phyloP scores from a whole-genome alignment of 768 basidiomycete species.

The Tephrocybe sp. region DNA sequence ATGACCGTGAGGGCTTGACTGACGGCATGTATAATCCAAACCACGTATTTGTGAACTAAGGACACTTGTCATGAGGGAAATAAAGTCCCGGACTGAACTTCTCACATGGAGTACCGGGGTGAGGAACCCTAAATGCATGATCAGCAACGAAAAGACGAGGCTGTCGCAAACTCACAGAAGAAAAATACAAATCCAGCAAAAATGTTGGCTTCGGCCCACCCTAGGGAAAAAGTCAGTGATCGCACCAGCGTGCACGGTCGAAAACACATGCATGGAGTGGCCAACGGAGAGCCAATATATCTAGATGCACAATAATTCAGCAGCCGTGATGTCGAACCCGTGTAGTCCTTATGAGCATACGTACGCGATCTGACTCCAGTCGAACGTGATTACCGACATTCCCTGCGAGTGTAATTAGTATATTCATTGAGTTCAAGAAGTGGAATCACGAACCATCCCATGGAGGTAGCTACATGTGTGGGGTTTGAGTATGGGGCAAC shows the following conservation, averaged over 20 bases:
- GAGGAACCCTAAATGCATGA: slow-evolving; percentile 42
- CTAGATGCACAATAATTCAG: slow-evolving; percentile 13
- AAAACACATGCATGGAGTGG: slow-evolving; percentile 40
- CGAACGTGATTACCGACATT: slow-evolving; percentile 48
- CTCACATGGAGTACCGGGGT: slow-evolving; percentile 57
- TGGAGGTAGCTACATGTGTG: slow-evolving; percentile 33
- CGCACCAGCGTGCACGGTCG: background rate
- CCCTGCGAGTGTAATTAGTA: slow-evolving; percentile 32
- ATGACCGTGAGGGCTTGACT: background rate
- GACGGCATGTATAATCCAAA: slow-evolving; percentile 55
- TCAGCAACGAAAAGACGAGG: background rate
- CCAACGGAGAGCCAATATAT: slow-evolving; percentile 54
- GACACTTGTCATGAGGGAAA: background rate
- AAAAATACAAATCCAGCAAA: slow-evolving; percentile 62
- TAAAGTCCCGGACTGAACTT: slow-evolving; percentile 3
- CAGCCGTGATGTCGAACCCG: too few relatives aligned
- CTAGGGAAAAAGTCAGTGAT: background rate
- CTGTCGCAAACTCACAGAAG: slow-evolving; percentile 45
- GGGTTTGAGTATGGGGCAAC: background rate
- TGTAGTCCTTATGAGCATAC: slow-evolving; percentile 6
- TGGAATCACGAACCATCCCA: slow-evolving; percentile 45
- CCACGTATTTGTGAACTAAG: slow-evolving; percentile 64
- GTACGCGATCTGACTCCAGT: slow-evolving; percentile 63
- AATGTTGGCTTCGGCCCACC: slow-evolving; percentile 81
- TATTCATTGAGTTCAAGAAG: background rate